Percentiles rank a stretch among this genome's conserved stretches.
phyloP scores from a whole-genome alignment of 441 rosid species.

The Croton setiger region DNA sequence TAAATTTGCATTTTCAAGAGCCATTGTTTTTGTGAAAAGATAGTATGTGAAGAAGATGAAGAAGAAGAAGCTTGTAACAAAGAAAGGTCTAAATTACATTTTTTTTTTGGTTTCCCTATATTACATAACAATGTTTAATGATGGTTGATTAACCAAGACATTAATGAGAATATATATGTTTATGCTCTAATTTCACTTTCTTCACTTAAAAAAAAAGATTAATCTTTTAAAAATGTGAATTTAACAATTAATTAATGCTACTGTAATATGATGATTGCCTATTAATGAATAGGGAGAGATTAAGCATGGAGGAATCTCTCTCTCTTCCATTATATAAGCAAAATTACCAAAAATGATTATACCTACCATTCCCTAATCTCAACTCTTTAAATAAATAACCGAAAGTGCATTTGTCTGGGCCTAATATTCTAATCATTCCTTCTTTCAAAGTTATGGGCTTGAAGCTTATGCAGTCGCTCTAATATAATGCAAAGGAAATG shows the following conservation, averaged over 20 bases:
- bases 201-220: too few relatives aligned
- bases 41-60: background rate
- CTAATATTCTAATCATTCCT: background rate
- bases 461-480: too few relatives aligned
- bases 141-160: background rate
- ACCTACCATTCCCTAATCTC: too few relatives aligned
- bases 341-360: background rate
- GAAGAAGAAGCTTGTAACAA: background rate
- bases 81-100: background rate
- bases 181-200: background rate
- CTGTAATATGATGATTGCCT: background rate
- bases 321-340: background rate
- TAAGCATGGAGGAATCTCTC: background rate
- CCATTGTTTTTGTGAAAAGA: background rate
- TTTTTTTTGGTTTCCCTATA: background rate
- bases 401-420: background rate
- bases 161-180: background rate
- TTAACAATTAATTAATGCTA: too few relatives aligned
- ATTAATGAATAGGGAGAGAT: background rate
- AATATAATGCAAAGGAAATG: too few relatives aligned
- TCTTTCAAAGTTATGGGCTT: too few relatives aligned
- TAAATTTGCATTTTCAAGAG: slow-evolving; percentile 25
- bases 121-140: background rate
- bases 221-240: too few relatives aligned
- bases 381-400: too few relatives aligned